phyloP scores from a whole-genome alignment of 2,329 filamentous ascomycete genomes.

The Lasiodiplodia gonubiensis region DNA sequence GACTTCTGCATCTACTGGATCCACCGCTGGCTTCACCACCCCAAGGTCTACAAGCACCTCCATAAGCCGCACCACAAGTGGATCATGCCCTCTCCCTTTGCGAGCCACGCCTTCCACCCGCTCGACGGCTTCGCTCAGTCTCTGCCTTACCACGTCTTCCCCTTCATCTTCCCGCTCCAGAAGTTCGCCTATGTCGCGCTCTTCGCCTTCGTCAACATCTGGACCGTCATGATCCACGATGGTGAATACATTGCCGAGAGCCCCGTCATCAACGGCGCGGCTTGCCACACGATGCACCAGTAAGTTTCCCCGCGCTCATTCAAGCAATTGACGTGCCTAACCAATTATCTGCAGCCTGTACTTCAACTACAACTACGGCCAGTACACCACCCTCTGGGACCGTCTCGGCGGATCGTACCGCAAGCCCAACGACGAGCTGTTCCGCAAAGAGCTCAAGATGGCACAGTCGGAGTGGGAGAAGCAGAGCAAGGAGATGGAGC shows the following conservation, averaged over 20 bases:
- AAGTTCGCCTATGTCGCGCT: constrained; percentile 86
- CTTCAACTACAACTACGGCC: constrained; percentile 91
- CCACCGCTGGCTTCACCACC: constrained; percentile 84
- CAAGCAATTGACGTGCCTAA: constrained; percentile 33
- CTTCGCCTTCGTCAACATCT: constrained; percentile 93
- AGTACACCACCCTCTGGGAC: constrained; percentile 93
- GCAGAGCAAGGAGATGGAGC: constrained; percentile 77
- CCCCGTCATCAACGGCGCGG: constrained; percentile 90
- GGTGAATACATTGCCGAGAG: constrained; percentile 92
- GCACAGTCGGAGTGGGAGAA: constrained; percentile 77
- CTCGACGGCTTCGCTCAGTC: constrained; percentile 89
- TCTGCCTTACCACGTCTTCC: constrained; percentile 90
- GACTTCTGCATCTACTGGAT: constrained; percentile 92
- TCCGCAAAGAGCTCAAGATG: constrained; percentile 85
- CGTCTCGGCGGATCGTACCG: constrained; percentile 85
- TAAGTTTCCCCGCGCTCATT: constrained; percentile 57
- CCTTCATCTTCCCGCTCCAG: constrained; percentile 89
- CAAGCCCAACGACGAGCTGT: constrained; percentile 83
- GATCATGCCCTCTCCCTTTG: constrained; percentile 97
- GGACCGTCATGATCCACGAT: constrained; percentile 96
- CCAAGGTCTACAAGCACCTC: constrained; percentile 79
- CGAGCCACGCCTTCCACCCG: constrained; percentile 93
- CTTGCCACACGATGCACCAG: constrained; percentile 93
- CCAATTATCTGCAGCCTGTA: constrained; percentile 28
- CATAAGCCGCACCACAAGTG: constrained; percentile 99